phyloP scores from a whole-genome alignment of 148 eudicot species.

The Mesembryanthemum crystallinum region DNA sequence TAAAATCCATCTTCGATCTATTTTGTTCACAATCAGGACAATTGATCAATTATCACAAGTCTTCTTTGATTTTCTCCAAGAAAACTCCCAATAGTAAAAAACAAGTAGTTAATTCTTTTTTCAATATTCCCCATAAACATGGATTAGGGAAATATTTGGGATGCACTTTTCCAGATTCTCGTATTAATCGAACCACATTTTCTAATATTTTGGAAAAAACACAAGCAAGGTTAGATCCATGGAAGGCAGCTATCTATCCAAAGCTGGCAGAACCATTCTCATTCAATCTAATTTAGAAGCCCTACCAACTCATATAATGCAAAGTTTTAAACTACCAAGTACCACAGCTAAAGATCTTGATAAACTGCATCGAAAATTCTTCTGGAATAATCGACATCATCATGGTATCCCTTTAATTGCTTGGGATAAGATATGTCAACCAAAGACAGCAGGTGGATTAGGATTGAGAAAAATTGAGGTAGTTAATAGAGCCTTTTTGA shows the following conservation, averaged over 20 bases:
- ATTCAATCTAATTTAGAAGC: background rate
- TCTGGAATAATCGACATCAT: background rate
- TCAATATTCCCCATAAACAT: background rate
- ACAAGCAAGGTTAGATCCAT: background rate
- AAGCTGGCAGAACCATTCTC: background rate
- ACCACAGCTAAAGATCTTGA: background rate
- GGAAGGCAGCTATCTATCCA: background rate
- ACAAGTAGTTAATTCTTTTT: background rate
- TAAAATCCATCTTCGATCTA: background rate
- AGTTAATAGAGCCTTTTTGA: background rate
- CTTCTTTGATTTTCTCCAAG: background rate
- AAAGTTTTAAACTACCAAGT: background rate
- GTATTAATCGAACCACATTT: background rate
- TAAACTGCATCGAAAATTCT: background rate
- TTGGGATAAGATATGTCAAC: background rate
- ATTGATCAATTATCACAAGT: background rate
- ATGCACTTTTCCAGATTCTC: background rate
- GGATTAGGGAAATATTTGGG: background rate
- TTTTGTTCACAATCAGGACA: background rate
- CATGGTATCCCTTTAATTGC: background rate
- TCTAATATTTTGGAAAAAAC: background rate
- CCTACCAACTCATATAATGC: background rate
- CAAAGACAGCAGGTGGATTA: background rate
- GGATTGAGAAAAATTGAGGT: background rate
- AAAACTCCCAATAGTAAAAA: background rate